Evolutionary conservation across 768 basidiomycete species (phyloP).

Genomic region (Boletellus sp.): DNA sequence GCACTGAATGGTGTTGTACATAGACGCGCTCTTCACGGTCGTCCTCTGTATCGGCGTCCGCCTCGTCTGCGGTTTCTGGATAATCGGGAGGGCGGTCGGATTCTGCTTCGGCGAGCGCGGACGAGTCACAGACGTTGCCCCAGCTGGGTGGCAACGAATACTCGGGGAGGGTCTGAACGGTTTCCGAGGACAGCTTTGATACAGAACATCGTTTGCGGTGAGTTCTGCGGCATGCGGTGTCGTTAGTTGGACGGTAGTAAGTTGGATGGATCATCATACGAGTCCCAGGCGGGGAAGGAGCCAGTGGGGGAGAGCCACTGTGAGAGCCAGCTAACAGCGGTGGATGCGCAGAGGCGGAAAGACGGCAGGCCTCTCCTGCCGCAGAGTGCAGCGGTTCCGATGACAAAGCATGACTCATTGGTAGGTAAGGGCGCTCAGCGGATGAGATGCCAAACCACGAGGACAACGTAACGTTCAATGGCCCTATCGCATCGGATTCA

Average conservation of each 20-base stretch:
- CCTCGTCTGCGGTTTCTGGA: constrained; percentile 73
- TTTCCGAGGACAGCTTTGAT: constrained; percentile 61
- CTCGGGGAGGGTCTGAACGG: constrained; percentile 60
- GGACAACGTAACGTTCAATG: too few relatives aligned
- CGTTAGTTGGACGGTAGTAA: constrained; percentile 6
- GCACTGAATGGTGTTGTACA: constrained; percentile 26
- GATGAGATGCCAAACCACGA: too few relatives aligned
- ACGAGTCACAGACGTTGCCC: constrained; percentile 11
- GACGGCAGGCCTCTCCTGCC: background rate
- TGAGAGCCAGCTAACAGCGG: constrained; percentile 8
- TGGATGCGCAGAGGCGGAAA: background rate
- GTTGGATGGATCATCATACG: constrained; percentile 18
- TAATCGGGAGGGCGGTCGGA: constrained; percentile 71
- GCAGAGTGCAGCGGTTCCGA: background rate
- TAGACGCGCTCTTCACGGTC: constrained; percentile 23
- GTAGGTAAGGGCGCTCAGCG: too few relatives aligned
- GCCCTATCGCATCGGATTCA: constrained; percentile 1
- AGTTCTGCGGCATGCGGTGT: constrained; percentile 28
- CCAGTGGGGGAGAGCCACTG: constrained; percentile 11
- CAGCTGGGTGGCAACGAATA: constrained; percentile 45
- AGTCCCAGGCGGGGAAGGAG: background rate
- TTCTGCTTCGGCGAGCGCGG: constrained; percentile 30
- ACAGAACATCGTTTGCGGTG: constrained; percentile 59
- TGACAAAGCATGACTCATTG: constrained; percentile 26
- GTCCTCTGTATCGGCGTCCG: constrained; percentile 62